Evolutionary conservation across 495 filamentous ascomycete species (phyloP), one percentile per base, ranked within the genome.

Genomic region (Stereocaulon alpinum): DNA sequence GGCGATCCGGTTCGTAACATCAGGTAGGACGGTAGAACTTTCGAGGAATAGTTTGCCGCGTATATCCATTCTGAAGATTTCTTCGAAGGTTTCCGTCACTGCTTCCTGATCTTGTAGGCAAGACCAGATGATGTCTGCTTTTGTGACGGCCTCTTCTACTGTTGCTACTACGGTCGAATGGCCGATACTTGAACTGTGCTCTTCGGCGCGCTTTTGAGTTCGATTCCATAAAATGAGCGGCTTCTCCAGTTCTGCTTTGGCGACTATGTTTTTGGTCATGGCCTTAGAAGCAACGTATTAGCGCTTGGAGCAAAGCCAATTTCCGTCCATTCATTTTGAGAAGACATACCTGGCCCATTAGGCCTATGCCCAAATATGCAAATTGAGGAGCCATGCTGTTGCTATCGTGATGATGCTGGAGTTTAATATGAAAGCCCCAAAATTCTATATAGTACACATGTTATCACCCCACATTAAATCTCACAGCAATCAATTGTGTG

Each of bases 41-140:
- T 77, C 75, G 52, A 78, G 70, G 58, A 78, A 78, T 64, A 78
- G 73, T 66, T 78, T 78, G 60, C 71, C 72, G 15, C 64, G 64
- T 17, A 77, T 65, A 3, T 72, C 27, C 17, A 69, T 68, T 6
- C 66, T 66, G 34, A 66, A 67, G 55, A 78, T 63, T 2, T 76
- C 66, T n/a, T 60, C 64, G 51, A 72, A 61, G 4, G 34, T 57
- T 17, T 61, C 42, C 5, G 27, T 37, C 44, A 56, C 44, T 34
- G 44, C 42, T 41, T 59, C 48, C 29, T 57, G 47, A 22, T 32
- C 20, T 37, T 24, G 10, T 24, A 51, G 4, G 20, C 50, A 55
- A 18, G 73, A 75, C 66, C 76, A 76, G 43, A 78, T 75, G 34
- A 78, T 72, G 12, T 71, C 72, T 58, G 70, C 72, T 43, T 66